These are phyloP conservation scores for Musa acuminata DNA, from an alignment of 176 grass and related monocot genomes.

Conservation along the genomic window DNA sequence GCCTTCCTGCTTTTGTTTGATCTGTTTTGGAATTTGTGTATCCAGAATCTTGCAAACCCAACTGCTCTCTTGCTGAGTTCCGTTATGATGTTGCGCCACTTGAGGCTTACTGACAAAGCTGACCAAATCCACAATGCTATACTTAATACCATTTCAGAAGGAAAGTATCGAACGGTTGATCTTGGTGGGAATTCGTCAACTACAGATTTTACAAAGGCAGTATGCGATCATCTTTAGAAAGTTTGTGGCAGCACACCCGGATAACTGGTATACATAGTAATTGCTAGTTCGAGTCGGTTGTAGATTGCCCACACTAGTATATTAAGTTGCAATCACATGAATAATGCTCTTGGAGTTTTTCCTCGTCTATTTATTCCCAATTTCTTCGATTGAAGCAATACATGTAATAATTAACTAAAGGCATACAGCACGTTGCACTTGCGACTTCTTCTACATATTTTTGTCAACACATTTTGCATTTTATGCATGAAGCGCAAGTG, in stretches of 20 bases:
- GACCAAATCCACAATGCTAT: conserved; percentile 66
- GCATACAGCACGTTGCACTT: too few relatives aligned
- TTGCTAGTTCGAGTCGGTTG: too few relatives aligned
- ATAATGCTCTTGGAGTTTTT: too few relatives aligned
- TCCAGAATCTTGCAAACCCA: conserved; percentile 89
- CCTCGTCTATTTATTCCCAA: too few relatives aligned
- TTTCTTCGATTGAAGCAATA: not conserved
- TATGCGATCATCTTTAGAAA: conserved; percentile 62
- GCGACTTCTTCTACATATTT: not conserved
- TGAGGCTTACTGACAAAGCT: conserved; percentile 54
- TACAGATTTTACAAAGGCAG: conserved; percentile 73
- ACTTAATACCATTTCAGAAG: conserved; percentile 55
- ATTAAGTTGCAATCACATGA: too few relatives aligned
- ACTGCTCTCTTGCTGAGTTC: conserved; percentile 83
- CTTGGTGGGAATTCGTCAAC: conserved; percentile 62
- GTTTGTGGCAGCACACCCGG: not conserved
- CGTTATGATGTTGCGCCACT: conserved; percentile 73
- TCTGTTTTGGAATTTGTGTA: conserved; percentile 1
- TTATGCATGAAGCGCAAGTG: not conserved
- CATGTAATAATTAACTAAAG: not conserved
- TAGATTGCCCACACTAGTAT: too few relatives aligned
- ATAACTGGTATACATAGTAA: too few relatives aligned
- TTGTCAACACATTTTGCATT: not conserved
- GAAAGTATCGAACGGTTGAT: conserved; percentile 62
- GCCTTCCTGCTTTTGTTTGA: conserved; percentile 16